Evolutionary conservation across 2,329 filamentous ascomycete genomes (phyloP).

Genomic region (Magnaporthiopsis rhizophila): DNA sequence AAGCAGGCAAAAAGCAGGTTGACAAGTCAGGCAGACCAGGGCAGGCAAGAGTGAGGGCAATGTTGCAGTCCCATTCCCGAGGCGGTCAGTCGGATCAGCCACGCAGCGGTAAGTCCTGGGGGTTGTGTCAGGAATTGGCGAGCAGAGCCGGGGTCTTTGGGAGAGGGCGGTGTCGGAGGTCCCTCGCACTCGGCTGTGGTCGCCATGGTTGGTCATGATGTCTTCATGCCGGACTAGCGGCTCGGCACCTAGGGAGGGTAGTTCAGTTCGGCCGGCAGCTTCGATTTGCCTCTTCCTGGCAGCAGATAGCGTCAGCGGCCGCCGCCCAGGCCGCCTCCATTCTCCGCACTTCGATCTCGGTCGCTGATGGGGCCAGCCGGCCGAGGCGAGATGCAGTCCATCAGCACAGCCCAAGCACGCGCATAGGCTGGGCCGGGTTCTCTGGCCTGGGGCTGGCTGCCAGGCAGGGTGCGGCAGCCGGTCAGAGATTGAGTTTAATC

Average conservation of each 20-base stretch:
- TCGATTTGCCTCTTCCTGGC: neutral
- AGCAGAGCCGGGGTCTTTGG: neutral
- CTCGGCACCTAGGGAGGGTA: neutral
- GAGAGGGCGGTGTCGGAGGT: neutral
- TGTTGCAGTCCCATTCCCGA: neutral
- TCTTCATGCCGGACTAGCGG: neutral
- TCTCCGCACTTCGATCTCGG: neutral
- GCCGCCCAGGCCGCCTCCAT: neutral
- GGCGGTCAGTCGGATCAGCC: neutral
- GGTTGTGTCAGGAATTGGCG: neutral
- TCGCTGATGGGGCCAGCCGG: neutral
- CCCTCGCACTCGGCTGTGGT: no score
- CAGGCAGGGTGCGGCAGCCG: neutral
- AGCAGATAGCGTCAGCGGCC: neutral
- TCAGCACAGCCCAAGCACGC: neutral
- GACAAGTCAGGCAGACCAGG: no score
- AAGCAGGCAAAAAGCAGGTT: no score
- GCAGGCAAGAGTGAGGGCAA: neutral
- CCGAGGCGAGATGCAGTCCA: neutral
- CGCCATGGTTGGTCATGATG: neutral
- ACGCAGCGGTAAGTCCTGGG: neutral
- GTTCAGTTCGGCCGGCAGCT: neutral
- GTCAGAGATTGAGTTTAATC: neutral
- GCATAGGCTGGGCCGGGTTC: neutral
- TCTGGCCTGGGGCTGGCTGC: no score